Evolutionary conservation across 495 filamentous ascomycete species (phyloP).

Genomic region (Penicillium malachiteum): DNA sequence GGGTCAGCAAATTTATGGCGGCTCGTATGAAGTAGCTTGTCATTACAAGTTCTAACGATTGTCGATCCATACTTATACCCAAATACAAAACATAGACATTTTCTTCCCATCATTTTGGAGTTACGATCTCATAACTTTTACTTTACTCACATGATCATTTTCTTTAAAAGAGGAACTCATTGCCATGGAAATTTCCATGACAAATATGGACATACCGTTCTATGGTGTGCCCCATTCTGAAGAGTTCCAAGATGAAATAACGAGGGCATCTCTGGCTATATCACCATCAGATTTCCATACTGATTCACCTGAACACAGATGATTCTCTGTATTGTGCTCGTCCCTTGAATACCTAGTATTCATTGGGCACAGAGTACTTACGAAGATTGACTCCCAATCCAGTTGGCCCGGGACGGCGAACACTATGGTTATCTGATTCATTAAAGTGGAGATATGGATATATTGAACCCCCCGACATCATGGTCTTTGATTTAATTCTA

Average conservation of each 20-base stretch:
- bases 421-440: background rate
- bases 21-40: conserved; percentile 55
- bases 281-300: conserved; percentile 10
- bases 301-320: background rate
- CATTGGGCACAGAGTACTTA: conserved; percentile 18
- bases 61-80: background rate
- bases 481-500: background rate
- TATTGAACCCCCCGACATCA: conserved; percentile 22
- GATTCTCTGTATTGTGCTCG: conserved; percentile 18
- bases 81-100: background rate
- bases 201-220: conserved; percentile 15
- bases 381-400: conserved; percentile 4
- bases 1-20: conserved; percentile 86
- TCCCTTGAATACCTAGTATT: background rate
- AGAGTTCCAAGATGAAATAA: conserved; percentile 20
- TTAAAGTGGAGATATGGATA: conserved; percentile 24
- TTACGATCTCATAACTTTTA: background rate
- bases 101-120: background rate
- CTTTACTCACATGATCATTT: background rate
- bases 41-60: background rate
- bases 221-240: conserved; percentile 13
- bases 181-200: conserved; percentile 5
- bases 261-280: conserved; percentile 25
- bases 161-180: conserved; percentile 8
- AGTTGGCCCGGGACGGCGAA: too few relatives aligned